Evolutionary conservation across 306 rosid genomes (phyloP).

Genomic region (Rosa multiflora): DNA sequence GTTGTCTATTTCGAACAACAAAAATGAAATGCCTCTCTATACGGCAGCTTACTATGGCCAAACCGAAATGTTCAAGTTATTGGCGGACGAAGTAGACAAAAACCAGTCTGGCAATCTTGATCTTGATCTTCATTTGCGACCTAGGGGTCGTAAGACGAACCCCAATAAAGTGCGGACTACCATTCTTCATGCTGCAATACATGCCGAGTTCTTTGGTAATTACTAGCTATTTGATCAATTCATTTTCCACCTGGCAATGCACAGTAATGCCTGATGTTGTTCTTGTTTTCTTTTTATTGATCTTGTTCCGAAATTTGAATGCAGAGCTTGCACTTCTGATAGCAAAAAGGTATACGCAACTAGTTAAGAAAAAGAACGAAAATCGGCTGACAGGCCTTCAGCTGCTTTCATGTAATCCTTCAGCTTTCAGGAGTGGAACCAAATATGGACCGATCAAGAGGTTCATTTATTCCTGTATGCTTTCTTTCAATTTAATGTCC

Average conservation of each 20-base stretch:
- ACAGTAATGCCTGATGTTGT: no score
- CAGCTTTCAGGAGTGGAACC: slow-evolving; percentile 17
- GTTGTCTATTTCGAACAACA: not conserved
- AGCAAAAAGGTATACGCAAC: no score
- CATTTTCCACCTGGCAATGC: no score
- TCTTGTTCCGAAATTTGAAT: not conserved
- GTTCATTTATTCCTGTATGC: slow-evolving; percentile 6
- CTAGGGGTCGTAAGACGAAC: no score
- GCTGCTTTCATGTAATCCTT: slow-evolving; percentile 14
- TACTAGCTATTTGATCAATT: no score
- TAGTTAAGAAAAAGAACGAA: not conserved
- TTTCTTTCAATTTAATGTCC: no score
- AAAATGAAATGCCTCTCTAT: slow-evolving; percentile 12
- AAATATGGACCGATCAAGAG: slow-evolving; percentile 2
- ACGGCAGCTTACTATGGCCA: slow-evolving; percentile 7
- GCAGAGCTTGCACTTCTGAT: slow-evolving; percentile 18
- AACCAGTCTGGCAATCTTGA: no score
- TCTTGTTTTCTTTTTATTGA: not conserved
- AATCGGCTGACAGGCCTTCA: slow-evolving; percentile 12
- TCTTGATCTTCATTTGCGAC: no score
- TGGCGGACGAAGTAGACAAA: not conserved
- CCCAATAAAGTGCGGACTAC: not conserved
- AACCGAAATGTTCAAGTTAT: not conserved
- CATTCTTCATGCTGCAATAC: slow-evolving; percentile 16
- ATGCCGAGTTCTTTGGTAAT: slow-evolving; percentile 22